Evolutionary conservation across 73 alveolate genomes (phyloP).

Genomic region (Breviolum minutum): DNA sequence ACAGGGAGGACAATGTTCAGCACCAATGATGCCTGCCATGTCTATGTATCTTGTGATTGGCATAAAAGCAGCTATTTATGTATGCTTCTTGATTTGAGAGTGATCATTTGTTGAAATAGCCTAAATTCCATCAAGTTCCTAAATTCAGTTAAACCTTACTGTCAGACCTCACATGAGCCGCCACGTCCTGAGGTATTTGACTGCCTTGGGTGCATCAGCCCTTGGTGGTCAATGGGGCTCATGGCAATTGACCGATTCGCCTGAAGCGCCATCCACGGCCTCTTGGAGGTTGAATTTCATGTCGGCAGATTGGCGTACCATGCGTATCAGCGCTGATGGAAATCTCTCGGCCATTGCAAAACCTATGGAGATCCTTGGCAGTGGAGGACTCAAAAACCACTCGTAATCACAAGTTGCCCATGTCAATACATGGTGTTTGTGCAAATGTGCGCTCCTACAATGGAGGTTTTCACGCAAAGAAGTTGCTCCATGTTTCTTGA

Average conservation of each 20-base stretch:
- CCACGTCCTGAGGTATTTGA: slow-evolving; percentile 2
- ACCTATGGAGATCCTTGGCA: background rate
- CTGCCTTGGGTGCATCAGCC: background rate
- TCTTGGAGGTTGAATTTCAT: slow-evolving; percentile 39
- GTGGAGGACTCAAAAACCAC: background rate
- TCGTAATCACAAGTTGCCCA: background rate
- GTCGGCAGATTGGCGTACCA: slow-evolving; percentile 32
- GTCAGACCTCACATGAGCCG: background rate
- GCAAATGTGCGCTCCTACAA: too few species aligned
- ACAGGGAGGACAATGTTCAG: background rate
- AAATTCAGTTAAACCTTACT: background rate
- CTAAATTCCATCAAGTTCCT: background rate
- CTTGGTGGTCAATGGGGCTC: slow-evolving; percentile 50
- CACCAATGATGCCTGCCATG: slow-evolving; percentile 45
- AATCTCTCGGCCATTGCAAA: background rate
- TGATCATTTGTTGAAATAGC: background rate
- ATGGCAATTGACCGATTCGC: slow-evolving; percentile 12
- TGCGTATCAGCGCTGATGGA: background rate
- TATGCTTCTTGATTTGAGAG: background rate
- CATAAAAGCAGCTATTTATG: too few species aligned
- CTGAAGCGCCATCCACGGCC: slow-evolving; percentile 12
- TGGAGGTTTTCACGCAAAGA: too few species aligned
- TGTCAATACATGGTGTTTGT: too few species aligned
- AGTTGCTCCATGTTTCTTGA: too few species aligned
- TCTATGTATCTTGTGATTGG: background rate